Percentiles rank a stretch among this genome's conserved stretches.
Conservation (phyloP, 805 yeast species). For the Metschnikowia peoriensis region DNA sequence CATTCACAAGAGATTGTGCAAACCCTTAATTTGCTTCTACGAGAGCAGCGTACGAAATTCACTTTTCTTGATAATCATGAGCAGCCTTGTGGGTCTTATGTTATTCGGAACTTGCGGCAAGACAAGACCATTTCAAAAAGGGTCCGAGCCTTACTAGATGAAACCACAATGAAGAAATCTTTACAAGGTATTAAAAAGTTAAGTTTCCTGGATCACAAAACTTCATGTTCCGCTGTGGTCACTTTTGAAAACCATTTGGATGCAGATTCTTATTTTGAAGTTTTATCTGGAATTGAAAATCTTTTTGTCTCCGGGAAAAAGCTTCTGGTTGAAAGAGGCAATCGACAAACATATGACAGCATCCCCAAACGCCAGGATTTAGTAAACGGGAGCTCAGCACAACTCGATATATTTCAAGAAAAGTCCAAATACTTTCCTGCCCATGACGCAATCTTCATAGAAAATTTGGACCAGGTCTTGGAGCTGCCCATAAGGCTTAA, state of each 20-base stretch:
- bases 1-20: not conserved
- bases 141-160: not conserved
- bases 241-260: not conserved
- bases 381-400: too few relatives aligned
- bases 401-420: too few relatives aligned
- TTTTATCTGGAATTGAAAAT: not conserved
- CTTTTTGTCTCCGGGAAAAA: not conserved
- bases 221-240: not conserved
- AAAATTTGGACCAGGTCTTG: slow-evolving; percentile 54
- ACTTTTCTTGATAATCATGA: not conserved
- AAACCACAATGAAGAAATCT: not conserved
- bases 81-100: too few relatives aligned
- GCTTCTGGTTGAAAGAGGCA: not conserved
- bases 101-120: too few relatives aligned
- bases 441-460: slow-evolving; percentile 28
- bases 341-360: not conserved
- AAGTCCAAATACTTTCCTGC: not conserved
- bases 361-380: too few relatives aligned
- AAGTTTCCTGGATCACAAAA: not conserved
- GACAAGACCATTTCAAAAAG: not conserved
- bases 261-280: not conserved
- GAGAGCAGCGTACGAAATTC: not conserved
- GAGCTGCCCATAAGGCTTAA: slow-evolving; percentile 29
- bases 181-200: not conserved
- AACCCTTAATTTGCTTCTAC: not conserved